Base-by-base conservation (phyloP, 1,139 yeast species). In the Geotrichum histeridarum region DNA sequence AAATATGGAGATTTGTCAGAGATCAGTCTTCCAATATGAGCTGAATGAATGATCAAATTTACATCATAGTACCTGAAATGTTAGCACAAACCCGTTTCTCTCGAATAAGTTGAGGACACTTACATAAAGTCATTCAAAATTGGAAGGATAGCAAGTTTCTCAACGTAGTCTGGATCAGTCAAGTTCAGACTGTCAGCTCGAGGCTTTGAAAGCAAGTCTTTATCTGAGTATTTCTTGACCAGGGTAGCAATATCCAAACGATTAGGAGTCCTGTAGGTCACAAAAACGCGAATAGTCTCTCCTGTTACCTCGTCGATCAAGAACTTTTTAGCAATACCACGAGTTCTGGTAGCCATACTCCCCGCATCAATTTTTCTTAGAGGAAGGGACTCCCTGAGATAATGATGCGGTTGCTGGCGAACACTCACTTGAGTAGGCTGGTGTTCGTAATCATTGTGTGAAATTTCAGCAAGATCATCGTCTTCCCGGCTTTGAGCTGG, bases 271-370 rank as follows among this genome's bases (percentile, higher is more conserved):
- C 22, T 18, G 27, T 36, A 45, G 1, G 55, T 48, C 14, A 53
- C 45, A 43, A 46, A 53, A 11, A 53, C 50, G 2, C 51, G 42
- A 36, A 43, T 15, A 15, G 45, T 42, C 18, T 53, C 52, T 3
- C 47, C 47, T 5, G 55, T 48, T 12, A n/a, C 17, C 14, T 48
- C 50, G 22, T 53, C 32, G 27, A 37, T 9, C 11, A 53, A 17
- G 14, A 53, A 17, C 30, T 22, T 41, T 18, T 53, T 47, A 8
- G 52, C 49, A 7, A 46, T 53, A 27, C 52, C 49, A 4, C 55
- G 52, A 22, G 55, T 53, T 30, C 55, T 22, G 4, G 55, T 53
- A 17, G 55, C 55, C 52, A 53, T 53, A 18, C 50, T 35, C 18
- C 52, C 55, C 4, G 52, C 51, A 32, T 42, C 47, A 7, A 48